These are phyloP conservation scores for Saccharomycopsis malanga DNA, from an alignment of 805 yeast genomes.

Conservation along the genomic window DNA sequence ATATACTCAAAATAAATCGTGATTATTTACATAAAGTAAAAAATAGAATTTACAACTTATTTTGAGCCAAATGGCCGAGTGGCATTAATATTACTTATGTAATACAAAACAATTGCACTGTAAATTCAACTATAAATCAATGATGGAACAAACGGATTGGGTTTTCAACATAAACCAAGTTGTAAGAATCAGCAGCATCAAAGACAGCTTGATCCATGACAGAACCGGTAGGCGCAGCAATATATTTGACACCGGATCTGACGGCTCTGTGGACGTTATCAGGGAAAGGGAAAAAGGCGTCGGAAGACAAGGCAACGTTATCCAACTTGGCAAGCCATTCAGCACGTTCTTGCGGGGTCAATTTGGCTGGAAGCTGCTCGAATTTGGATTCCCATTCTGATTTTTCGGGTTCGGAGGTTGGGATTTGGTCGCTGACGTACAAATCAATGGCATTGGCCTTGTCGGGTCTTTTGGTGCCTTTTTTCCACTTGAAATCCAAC, in stretches of 20 bases:
- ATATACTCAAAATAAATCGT: too few relatives aligned
- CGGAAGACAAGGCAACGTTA: constrained; percentile 89
- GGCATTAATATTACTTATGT: too few relatives aligned
- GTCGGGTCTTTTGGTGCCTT: constrained; percentile 97
- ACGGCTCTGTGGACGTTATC: constrained; percentile 98
- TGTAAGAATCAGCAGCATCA: constrained; percentile 89
- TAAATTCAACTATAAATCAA: too few relatives aligned
- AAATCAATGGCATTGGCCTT: constrained; percentile 97
- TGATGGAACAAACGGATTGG: constrained; percentile 98
- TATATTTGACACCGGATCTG: constrained; percentile 89
- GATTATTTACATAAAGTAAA: too few relatives aligned
- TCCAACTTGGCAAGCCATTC: constrained; percentile 79
- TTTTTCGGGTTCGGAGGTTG: constrained; percentile 87
- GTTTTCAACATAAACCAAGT: constrained; percentile 90
- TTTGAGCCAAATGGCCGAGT: too few relatives aligned
- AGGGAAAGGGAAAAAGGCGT: constrained; percentile 99
- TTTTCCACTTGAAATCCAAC: constrained; percentile 90
- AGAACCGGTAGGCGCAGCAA: constrained; percentile 97
- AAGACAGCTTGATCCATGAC: constrained; percentile 96
- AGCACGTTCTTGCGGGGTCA: constrained; percentile 72
- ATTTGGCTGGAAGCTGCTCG: constrained; percentile 73
- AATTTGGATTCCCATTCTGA: constrained; percentile 88
- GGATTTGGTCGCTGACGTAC: constrained; percentile 86
- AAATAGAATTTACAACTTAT: too few relatives aligned
- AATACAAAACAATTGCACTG: too few relatives aligned